Evolutionary conservation across 2,329 filamentous ascomycete genomes (phyloP).

Genomic region (Fusarium nelsonii): DNA sequence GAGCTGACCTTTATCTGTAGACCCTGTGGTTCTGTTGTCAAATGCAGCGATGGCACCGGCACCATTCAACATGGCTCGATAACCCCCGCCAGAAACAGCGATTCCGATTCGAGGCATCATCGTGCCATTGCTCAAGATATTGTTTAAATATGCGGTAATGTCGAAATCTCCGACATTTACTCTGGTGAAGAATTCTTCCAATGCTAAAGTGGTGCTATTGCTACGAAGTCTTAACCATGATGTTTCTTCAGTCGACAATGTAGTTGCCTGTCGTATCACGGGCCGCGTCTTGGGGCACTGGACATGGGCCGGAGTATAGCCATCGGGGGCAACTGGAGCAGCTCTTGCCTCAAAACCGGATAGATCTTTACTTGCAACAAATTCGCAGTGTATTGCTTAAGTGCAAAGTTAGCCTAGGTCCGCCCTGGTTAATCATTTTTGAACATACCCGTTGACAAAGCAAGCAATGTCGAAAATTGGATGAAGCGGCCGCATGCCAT

Average conservation of each 20-base stretch:
- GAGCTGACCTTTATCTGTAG: conserved; percentile 63
- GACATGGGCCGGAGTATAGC: conserved; percentile 12
- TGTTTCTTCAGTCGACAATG: conserved; percentile 17
- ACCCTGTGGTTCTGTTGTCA: conserved; percentile 73
- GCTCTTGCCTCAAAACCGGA: background rate
- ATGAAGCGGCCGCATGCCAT: background rate
- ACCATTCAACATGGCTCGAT: conserved; percentile 81
- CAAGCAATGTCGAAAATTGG: background rate
- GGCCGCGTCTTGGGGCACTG: conserved; percentile 19
- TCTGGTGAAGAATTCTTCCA: conserved; percentile 76
- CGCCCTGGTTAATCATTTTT: too few relatives aligned
- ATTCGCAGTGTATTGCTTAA: background rate
- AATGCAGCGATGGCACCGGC: conserved; percentile 80
- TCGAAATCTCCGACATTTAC: conserved; percentile 79
- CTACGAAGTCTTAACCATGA: conserved; percentile 76
- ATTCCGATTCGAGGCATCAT: conserved; percentile 69
- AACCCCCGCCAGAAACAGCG: conserved; percentile 82
- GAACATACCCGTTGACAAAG: background rate
- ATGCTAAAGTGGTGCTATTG: conserved; percentile 75
- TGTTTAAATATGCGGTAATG: conserved; percentile 74
- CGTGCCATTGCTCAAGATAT: conserved; percentile 73
- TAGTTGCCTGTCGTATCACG: conserved; percentile 7
- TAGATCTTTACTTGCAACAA: background rate
- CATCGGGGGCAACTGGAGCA: conserved; percentile 16
- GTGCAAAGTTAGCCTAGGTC: background rate